Evolutionary conservation across 140 eudicot species (phyloP), one percentile per base, ranked within the genome.

Genomic region (Bidens hawaiensis): DNA sequence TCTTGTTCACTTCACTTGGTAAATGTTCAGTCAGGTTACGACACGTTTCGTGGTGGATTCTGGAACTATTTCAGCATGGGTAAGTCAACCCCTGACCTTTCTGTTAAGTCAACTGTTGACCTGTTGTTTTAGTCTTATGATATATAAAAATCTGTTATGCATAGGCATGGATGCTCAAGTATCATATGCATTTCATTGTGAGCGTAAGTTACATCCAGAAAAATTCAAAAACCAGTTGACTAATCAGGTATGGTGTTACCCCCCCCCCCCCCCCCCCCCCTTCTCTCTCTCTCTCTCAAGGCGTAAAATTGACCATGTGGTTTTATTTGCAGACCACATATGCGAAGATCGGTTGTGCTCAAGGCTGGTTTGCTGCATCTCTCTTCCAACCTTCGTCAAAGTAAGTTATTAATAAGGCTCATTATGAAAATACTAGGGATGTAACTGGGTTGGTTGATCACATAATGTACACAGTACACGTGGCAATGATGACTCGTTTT

Each of bases 21-120:
- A 19, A 34, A 46, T 59, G 31, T 68, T 73, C 95, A 91, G 99
- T 95, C 87, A 72, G 98, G 96, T 54, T 71, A 65, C 33, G 76
- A 77, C 71, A 87, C 98, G 33, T 91, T 58, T 60, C 96, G 95
- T 66, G 99, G 99, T 61, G 99, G 96, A 43, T 91, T 91, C 60
- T 91, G 99, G 99, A 91, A 91, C 77, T 91, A 91, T 79, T 91
- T 93, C 76, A 93, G 99, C 77, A 84, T 93, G 99, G 99, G 99
- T 93, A 60, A 82, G 89, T 67, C 34, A 49, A 26, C 5, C 16
- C 5, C 61, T 52, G 49, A 34, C 46, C 38, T 31, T 11, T 56
- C 13, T 65, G 16, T 34, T 50, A 58, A 31, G 25, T 12, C 7
- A n/a, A n/a, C 15, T 25, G 26, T 41, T 18, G 14, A 6, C 41